These are phyloP conservation scores for Exophiala spinifera DNA, from an alignment of 2,329 filamentous ascomycete genomes.

Conservation along the genomic window DNA sequence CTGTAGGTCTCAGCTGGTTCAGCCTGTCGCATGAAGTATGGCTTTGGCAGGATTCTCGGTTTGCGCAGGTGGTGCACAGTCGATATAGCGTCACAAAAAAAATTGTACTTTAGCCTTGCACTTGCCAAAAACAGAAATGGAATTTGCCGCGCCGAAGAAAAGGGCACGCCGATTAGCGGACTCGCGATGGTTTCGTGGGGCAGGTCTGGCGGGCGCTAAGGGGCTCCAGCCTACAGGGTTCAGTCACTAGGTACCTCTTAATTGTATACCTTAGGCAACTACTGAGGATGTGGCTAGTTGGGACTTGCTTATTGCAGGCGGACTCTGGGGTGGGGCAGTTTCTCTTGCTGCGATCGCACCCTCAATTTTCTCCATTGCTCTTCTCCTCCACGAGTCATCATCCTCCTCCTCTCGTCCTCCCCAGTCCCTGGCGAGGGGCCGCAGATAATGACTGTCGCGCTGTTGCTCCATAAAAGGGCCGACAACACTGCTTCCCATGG, in stretches of 20 bases:
- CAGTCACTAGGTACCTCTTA: no score
- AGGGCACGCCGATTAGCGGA: background rate
- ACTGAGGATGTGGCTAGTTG: no score
- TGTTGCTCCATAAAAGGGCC: no score
- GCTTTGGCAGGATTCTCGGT: background rate
- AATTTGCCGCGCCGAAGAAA: background rate
- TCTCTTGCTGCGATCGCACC: background rate
- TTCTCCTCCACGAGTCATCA: no score
- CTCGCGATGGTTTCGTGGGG: background rate
- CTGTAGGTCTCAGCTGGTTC: constrained; percentile 18
- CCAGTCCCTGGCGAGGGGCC: background rate
- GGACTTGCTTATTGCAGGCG: no score
- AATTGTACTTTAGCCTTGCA: constrained; percentile 2
- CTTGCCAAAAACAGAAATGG: background rate
- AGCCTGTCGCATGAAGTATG: background rate
- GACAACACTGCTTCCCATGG: background rate
- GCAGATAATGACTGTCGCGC: background rate
- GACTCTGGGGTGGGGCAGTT: background rate
- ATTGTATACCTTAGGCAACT: no score
- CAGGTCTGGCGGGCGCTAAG: background rate
- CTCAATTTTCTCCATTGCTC: background rate
- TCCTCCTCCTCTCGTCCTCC: background rate
- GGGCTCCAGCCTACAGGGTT: background rate
- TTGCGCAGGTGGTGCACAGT: background rate
- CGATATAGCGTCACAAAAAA: background rate